Percentiles rank a stretch among this genome's conserved stretches.
Conservation (phyloP, 148 eudicot genomes). For the Nyssa sinensis region DNA sequence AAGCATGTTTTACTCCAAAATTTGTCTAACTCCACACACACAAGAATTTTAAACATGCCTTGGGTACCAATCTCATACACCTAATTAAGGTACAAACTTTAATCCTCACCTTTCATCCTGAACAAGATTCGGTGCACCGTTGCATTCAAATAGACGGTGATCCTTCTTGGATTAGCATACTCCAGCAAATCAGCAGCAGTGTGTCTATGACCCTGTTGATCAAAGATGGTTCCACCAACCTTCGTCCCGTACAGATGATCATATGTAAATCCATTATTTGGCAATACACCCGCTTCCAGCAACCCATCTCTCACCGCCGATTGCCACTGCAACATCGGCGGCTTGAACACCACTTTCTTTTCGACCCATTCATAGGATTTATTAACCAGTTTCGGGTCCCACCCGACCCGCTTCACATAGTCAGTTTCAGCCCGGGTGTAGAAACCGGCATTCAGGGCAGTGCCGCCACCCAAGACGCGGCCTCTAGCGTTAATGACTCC, state of each 20-base stretch:
- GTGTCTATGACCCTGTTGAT: constrained; percentile 64
- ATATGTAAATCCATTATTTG: constrained; percentile 67
- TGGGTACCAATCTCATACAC: too few species aligned
- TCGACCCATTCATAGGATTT: constrained; percentile 87
- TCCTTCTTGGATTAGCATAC: constrained; percentile 57
- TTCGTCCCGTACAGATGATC: constrained; percentile 77
- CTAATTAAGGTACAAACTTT: too few species aligned
- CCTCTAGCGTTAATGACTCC: constrained; percentile 80
- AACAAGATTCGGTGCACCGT: constrained; percentile 57
- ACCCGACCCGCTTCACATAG: constrained; percentile 41
- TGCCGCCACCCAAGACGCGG: constrained; percentile 74
- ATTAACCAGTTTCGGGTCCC: constrained; percentile 59
- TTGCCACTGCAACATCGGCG: constrained; percentile 58
- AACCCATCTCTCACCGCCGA: constrained; percentile 69
- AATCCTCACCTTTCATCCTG: constrained; percentile 33
- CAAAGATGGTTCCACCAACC: constrained; percentile 81
- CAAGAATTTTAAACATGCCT: too few species aligned
- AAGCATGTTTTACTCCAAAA: too few species aligned
- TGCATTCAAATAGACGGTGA: constrained; percentile 61
- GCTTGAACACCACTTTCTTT: constrained; percentile 54
- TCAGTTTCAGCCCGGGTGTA: constrained; percentile 57
- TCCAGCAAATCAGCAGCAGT: constrained; percentile 85
- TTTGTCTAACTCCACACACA: too few species aligned
- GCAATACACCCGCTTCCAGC: constrained; percentile 60
- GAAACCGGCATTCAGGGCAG: constrained; percentile 83